Percentiles rank a stretch among this genome's conserved stretches.
Evolutionary conservation across 306 rosid genomes (phyloP).

Genomic region (Medicago arabica): DNA sequence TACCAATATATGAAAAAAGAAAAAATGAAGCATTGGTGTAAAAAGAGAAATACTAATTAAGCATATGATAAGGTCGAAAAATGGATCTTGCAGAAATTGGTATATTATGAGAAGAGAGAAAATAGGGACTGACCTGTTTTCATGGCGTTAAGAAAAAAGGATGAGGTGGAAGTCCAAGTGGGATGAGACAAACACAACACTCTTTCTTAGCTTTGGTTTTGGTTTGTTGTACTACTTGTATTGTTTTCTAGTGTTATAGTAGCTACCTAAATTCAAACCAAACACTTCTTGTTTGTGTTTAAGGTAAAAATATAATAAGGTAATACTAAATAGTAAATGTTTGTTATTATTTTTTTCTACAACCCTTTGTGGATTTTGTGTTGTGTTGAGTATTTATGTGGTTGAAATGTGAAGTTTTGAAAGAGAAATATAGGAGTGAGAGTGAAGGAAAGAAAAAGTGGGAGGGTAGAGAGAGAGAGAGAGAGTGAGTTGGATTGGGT

Average conservation of each 20-base stretch:
- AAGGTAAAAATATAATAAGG: neutral
- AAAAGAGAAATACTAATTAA: constrained; percentile 18
- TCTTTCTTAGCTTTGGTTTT: constrained; percentile 3
- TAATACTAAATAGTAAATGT: constrained; percentile 5
- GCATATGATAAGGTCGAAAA: neutral
- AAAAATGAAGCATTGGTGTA: constrained; percentile 6
- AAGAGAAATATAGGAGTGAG: constrained; percentile 15
- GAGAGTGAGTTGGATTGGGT: constrained; percentile 44
- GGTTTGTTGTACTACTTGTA: constrained; percentile 18
- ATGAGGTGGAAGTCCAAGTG: constrained; percentile 91
- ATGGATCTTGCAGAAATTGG: constrained; percentile 32
- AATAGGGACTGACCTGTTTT: constrained; percentile 64
- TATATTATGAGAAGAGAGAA: constrained; percentile 42
- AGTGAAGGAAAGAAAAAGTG: neutral
- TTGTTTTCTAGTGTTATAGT: neutral
- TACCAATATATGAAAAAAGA: neutral
- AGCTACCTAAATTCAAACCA: constrained; percentile 13
- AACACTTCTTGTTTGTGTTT: neutral
- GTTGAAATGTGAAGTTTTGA: constrained; percentile 22
- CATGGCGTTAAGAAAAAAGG: constrained; percentile 54
- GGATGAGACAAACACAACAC: constrained; percentile 44
- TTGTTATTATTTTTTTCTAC: neutral
- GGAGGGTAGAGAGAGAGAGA: neutral
- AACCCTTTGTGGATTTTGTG: neutral
- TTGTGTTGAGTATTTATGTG: neutral